Evolutionary conservation across 1,139 yeast species (phyloP), one percentile per base, ranked within the genome.

Genomic region (Lodderomyces parapsilosis): DNA sequence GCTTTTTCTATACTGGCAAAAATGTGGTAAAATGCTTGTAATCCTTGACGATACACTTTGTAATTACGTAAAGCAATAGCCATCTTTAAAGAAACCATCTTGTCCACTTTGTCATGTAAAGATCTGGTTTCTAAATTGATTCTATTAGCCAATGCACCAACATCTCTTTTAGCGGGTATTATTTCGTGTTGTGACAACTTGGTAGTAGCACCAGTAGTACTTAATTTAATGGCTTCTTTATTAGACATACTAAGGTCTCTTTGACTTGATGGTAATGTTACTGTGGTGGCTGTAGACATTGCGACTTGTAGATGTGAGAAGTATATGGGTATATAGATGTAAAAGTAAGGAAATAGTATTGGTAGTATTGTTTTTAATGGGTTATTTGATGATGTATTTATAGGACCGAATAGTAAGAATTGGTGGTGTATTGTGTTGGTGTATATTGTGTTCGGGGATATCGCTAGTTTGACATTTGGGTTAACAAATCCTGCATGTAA

Each of bases 91-190:
- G 86, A 78, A 64, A 87, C 81, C 59, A 80, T 67, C 52, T 84
- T 83, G 61, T 87, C 81, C 47, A 86, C 81, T 52, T 76, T 77
- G 59, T 83, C 81, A 66, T 87, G 96, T 38, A 75, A 72, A 24
- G 71, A 62, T 51, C 82, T 74, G 1, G 95, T 87, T 56, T 80
- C 83, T 37, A 61, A 57, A 61, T 87, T 87, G 56, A 87, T 87
- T 58, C 96, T 71, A 73, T 87, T 87, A 43, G 83, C 95, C 43
- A 87, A 71, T 6, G 96, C 95, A 32, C 93, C 95, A 18, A 83
- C 66, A 58, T 87, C 96, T 27, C 78, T 76, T 46, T 83, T 83
- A 17, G 81, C 73, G 1, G 96, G 95, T 36, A 87, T 73, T 39
- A 83, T 76, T 55, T 83, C 89, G 41, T 68, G 67, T 56, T 77